Base-by-base conservation (phyloP, 306 rosid genomes). In the Lithocarpus polystachyus region DNA sequence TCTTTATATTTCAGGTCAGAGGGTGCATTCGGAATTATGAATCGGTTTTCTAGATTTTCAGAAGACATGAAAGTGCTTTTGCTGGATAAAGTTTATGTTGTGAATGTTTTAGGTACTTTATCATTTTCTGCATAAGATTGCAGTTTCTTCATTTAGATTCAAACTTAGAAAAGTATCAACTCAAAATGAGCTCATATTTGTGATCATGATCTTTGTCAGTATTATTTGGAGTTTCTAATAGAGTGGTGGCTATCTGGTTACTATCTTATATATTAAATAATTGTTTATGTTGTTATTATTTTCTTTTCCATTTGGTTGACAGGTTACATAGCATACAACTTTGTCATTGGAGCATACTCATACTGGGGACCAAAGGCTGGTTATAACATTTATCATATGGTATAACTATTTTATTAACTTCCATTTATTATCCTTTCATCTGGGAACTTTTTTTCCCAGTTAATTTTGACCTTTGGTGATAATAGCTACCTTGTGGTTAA, bases 311-410 rank as follows among this genome's bases (percentile, higher is more conserved):
- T 73, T 64, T 82, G 56, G n/a, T 84, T 89, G 77, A 64, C 90
- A 94, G 99, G 99, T 57, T 95, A 91, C 73, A 85, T 92, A 56
- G 54, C 86, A 71, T 92, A 91, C 87, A 95, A 86, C 86, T 95
- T 95, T 90, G 99, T 92, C 72, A 53, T 95, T 81, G 99, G 99
- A 71, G 97, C 99, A 64, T 95, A 95, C 83, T 91, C 99, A 51
- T 95, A 90, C 60, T 95, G 99, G 98, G 99, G 99, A 2, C 99
- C 99, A 6, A 92, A 95, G 85, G 98, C 97, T 75, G 99, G 98
- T 77, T 95, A 85, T 78, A 90, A 82, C 77, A 95, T 95, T 85
- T 95, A 95, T 76, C 89, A 90, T 67, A 89, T 95, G 99, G 97
- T 92, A 92, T 79, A 59, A 71, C 73, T 76, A 59, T 69, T 12